These are phyloP conservation scores for Coemansia sp. DNA, from an alignment of 192 early-diverging fungal genomes.

Conservation along the genomic window DNA sequence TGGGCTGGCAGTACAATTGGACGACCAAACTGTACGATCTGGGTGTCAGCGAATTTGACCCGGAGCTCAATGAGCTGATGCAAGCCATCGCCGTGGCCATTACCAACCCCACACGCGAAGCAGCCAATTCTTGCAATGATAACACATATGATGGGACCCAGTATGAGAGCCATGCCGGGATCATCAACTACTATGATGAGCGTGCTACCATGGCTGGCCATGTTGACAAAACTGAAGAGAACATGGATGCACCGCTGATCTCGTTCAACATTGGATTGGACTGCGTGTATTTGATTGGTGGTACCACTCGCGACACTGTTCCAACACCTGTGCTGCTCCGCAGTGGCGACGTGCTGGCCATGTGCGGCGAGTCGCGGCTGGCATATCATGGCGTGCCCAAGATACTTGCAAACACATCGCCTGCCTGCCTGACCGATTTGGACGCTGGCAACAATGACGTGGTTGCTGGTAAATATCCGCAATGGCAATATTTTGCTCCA, in stretches of 20 bases:
- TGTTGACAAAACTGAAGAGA: slow-evolving; percentile 87
- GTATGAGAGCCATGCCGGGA: slow-evolving; percentile 83
- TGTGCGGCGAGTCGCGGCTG: slow-evolving; percentile 75
- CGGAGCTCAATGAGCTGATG: slow-evolving; percentile 60
- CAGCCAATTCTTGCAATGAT: neutral
- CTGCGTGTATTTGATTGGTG: slow-evolving; percentile 83
- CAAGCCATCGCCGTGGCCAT: slow-evolving; percentile 66
- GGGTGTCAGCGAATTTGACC: slow-evolving; percentile 63
- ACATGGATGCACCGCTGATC: slow-evolving; percentile 82
- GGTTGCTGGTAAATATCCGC: slow-evolving; percentile 45
- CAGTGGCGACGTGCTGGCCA: slow-evolving; percentile 85
- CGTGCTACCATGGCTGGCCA: slow-evolving; percentile 86
- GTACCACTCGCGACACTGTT: slow-evolving; percentile 62
- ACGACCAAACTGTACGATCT: slow-evolving; percentile 71
- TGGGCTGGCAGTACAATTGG: slow-evolving; percentile 83
- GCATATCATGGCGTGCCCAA: slow-evolving; percentile 88
- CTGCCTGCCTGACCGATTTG: slow-evolving; percentile 55
- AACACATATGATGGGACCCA: slow-evolving; percentile 61
- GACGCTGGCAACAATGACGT: slow-evolving; percentile 22
- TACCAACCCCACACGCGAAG: slow-evolving; percentile 34
- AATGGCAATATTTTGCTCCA: slow-evolving; percentile 66
- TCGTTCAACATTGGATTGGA: slow-evolving; percentile 60
- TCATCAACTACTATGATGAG: slow-evolving; percentile 89
- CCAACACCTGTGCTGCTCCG: slow-evolving; percentile 74
- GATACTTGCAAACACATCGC: slow-evolving; percentile 72